Percentiles rank a stretch among this genome's conserved stretches.
Evolutionary conservation across 805 yeast genomes (phyloP).

Genomic region (Kazachstania viticola): DNA sequence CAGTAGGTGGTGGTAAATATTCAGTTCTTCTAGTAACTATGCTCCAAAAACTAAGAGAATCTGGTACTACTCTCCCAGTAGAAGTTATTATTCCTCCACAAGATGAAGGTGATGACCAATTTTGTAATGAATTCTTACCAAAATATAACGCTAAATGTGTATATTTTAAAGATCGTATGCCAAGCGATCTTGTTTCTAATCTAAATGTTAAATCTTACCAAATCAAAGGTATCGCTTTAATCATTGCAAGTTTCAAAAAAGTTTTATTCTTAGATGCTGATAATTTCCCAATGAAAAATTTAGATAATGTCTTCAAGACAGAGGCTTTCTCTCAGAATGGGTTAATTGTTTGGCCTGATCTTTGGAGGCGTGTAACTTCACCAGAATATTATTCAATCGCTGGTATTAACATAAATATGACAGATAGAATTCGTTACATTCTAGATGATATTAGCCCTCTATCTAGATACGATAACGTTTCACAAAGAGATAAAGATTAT

Average conservation of each 20-base stretch:
- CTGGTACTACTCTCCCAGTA: conserved; percentile 61
- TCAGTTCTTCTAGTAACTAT: conserved; percentile 52
- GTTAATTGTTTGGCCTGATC: conserved; percentile 71
- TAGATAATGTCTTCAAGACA: conserved; percentile 46
- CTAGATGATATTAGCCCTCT: conserved; percentile 27
- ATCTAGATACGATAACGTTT: conserved; percentile 23
- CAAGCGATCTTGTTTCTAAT: conserved; percentile 29
- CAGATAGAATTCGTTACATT: conserved; percentile 27
- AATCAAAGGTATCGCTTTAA: conserved; percentile 54
- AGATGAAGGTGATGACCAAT: conserved; percentile 36
- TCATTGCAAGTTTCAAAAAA: conserved; percentile 64
- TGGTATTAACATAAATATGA: conserved; percentile 36
- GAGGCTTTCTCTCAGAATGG: conserved; percentile 38
- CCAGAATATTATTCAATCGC: conserved; percentile 65
- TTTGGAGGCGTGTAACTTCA: conserved; percentile 75
- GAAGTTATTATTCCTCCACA: conserved; percentile 64
- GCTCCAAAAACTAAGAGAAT: conserved; percentile 42
- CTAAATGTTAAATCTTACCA: conserved; percentile 46
- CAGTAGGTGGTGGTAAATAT: conserved; percentile 63
- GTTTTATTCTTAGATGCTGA: conserved; percentile 68
- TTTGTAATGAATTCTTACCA: conserved; percentile 59
- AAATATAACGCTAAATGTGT: conserved; percentile 51
- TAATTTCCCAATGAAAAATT: conserved; percentile 55
- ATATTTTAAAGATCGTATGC: conserved; percentile 38
- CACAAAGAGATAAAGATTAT: background rate